Percentiles rank a stretch among this genome's conserved stretches.
phyloP scores from a whole-genome alignment of 257 asterid genomes.

The Jacaranda mimosifolia region DNA sequence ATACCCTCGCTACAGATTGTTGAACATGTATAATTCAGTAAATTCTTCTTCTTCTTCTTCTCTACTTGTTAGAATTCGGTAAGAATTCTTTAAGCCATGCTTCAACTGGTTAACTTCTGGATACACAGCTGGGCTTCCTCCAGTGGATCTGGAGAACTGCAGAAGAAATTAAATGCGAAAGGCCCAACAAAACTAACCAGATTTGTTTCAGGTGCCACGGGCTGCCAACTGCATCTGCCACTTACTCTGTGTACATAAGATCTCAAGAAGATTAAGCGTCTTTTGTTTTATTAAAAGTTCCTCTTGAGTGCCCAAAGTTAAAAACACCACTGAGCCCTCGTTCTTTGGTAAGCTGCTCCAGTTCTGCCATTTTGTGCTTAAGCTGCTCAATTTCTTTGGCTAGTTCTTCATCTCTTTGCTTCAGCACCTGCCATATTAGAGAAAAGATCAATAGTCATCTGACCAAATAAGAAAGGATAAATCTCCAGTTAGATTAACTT shows the following conservation, averaged over 20 bases:
- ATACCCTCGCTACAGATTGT: not conserved
- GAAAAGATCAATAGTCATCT: not conserved
- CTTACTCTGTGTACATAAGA: not conserved
- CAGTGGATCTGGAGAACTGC: constrained; percentile 4
- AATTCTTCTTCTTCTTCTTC: not conserved
- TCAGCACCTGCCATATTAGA: constrained; percentile 52
- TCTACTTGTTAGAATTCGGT: constrained; percentile 17
- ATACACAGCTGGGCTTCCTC: constrained; percentile 14
- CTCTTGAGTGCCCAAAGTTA: constrained; percentile 35
- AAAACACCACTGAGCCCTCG: constrained; percentile 43
- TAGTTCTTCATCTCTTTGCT: constrained; percentile 66
- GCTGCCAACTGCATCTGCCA: not conserved
- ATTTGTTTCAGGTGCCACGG: no score
- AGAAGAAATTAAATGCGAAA: not conserved
- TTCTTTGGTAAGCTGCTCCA: constrained; percentile 59
- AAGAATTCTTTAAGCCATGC: not conserved
- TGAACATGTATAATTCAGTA: not conserved
- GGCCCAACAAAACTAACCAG: not conserved
- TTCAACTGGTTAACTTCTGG: no score
- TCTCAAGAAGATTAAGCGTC: constrained; percentile 32
- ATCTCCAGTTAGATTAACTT: not conserved
- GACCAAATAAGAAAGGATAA: not conserved
- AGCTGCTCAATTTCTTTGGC: constrained; percentile 67
- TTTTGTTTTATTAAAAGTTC: constrained; percentile 40
- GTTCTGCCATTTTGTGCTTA: constrained; percentile 48